Base-by-base conservation (phyloP, 2,329 filamentous ascomycete genomes). In the Huntiella decipiens region DNA sequence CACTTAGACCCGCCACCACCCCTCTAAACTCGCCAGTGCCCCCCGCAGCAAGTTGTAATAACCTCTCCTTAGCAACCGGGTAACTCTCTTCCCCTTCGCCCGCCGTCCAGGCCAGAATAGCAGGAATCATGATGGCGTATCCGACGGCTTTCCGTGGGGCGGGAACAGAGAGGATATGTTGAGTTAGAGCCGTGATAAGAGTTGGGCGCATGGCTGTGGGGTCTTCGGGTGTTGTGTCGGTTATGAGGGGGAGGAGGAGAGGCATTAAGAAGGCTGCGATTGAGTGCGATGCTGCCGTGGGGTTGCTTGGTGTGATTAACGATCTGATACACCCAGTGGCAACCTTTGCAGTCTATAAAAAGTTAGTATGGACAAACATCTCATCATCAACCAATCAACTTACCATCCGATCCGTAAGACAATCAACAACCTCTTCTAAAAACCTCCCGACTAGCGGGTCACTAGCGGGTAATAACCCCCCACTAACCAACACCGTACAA, bases 261-360 rank as follows among this genome's bases (percentile, higher is more conserved):
- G 85, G 82, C 43, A 88, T 67, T 43, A 94, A 66, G 53, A 80
- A 78, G 43, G 82, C 73, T 2, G 79, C 73, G 44, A 96, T 78
- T 50, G 72, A 75, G 54, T 85, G 73, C 56, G 86, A 79, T 15
- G 82, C 77, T 1, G 68, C 53, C 50, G 78, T 71, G 52, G 75
- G 65, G 44, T 73, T 65, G 45, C 72, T 63, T 54, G 80, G 66
- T 3, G 94, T 65, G 28, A 96, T 68, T 5, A 96, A 71, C 5
- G 86, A 91, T 47, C 87, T 77, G 53, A 88, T 75, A 61, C 91
- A 98, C 56, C 85, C 86, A 51, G 85, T 82, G 1, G 91, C 86
- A 47, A 95, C 87, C 56, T 83, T 93, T 46, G 83, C 81, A 1
- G 84, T 88, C 74, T 80, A 45, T 31, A 43, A 52, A 49, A 15